Evolutionary conservation across 2,329 filamentous ascomycete genomes (phyloP), one percentile per base, ranked within the genome.

Genomic region (Fusarium sambucinum): DNA sequence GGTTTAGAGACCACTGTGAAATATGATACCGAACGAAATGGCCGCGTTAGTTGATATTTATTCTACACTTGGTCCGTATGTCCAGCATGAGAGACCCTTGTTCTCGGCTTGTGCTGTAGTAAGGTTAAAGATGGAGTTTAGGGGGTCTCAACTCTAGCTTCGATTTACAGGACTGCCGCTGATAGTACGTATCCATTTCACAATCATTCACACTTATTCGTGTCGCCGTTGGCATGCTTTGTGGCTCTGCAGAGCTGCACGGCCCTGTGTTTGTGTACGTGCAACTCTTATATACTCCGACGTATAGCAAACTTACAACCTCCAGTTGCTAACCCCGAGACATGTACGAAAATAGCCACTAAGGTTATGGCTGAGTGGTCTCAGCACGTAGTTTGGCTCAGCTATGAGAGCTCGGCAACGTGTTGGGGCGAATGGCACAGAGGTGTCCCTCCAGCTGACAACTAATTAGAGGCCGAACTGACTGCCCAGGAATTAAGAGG

Each of bases 331-430:
- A 14, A 11, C 14, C 32, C 32, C 27, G 21, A 44, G 46, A 47
- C 23, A 17, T 19, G 29, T 59, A 60, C 59, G 48, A 57, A 71
- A 74, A 74, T 74, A 74, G 70, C 32, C 67, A 58, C 41, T 46
- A 57, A 55, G 66, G 66, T 33, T 59, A 66, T 74, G 71, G 71
- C 72, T 73, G 46, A 70, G 63, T 54, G 23, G 55, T 29, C 7
- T 27, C n/a, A 17, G 14, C 40, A 21, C 16, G 17, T 44, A 30
- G 16, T 29, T 30, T 27, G 7, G 25, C 25, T 27, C 42, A 14
- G 42, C 17, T n/a, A 19, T 17, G 17, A 45, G 32, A 54, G 16
- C 17, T 12, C 54, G 35, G 21, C 12, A 12, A 27, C 12, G 12
- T n/a, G 25, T 13, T 21, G n/a, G 25, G 25, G 32, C 27, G 11